Base-by-base conservation (phyloP, 1,284 basidiomycete species). In the Leccinum fuscescens region DNA sequence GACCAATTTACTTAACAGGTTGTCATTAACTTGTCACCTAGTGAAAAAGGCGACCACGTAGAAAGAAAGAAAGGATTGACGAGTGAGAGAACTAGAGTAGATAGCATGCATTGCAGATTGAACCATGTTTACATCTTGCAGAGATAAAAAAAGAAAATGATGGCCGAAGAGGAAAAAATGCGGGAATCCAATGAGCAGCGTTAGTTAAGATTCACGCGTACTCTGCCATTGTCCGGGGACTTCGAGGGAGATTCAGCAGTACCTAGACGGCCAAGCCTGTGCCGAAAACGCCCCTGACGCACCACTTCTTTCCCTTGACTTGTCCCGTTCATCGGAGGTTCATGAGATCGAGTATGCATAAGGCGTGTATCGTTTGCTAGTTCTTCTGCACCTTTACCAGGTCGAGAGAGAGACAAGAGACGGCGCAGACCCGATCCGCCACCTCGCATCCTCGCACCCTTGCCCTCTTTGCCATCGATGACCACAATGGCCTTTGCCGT, bases 401-500 rank as follows among this genome's bases (percentile, higher is more conserved):
- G 64, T 15, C 73, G 69, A n/a, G 71, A 73, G 48, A 73, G 62
- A 14, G 72, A 76, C 53, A 76, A 59, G 44, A 73, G 65, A 33
- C 72, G 73, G 33, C 72, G 71, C 44, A 73, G 44, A 46, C 72
- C 73, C 9, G 72, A 73, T 20, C 74, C 71, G 27, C 73, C 71
- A 60, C 77, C 70, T 66, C 74, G 75, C 65, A 54, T 37, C 33
- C 72, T 67, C 20, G 60, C 37, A 54, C 48, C 56, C 66, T 82
- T 85, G 50, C 77, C 77, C 42, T 84, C 82, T 55, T 84, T 73
- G 3, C 82, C 79, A 60, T 88, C 86, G 48, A 86, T 76, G 59
- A 84, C 78, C 12, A 80, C 84, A 57, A 88, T 84, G 12, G 85
- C 80, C 68, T 86, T 88, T 42, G 83, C 82, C 11, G 82, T 74